A percentile compares a stretch with the other conserved stretches of the same genome.
Conservation (phyloP, 345 rosid genomes). For the Dipteronia dyeriana region DNA sequence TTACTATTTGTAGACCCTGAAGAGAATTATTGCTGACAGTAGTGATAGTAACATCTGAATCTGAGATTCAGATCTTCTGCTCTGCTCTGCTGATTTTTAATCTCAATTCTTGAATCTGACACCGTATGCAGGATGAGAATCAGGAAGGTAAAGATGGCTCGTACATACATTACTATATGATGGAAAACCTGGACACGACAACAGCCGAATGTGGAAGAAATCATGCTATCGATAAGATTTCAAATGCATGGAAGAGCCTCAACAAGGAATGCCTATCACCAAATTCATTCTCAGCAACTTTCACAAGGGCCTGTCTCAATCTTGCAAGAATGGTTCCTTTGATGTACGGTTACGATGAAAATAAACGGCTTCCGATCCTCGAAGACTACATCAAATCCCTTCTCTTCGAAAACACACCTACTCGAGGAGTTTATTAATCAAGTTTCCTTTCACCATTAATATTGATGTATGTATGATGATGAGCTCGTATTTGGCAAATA, state of each 20-base stretch:
- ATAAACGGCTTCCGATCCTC: constrained; percentile 41
- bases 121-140: constrained; percentile 46
- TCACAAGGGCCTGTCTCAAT: constrained; percentile 40
- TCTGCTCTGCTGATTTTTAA: no score
- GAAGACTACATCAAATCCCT: constrained; percentile 35
- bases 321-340: constrained; percentile 57
- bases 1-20: no score
- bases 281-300: constrained; percentile 36
- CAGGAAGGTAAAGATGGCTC: constrained; percentile 64
- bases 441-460: no score
- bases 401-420: neutral
- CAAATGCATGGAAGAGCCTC: constrained; percentile 56
- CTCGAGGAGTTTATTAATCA: constrained; percentile 21
- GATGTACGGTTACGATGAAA: constrained; percentile 51
- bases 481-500: no score
- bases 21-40: no score
- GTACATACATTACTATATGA: constrained; percentile 52
- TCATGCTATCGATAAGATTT: constrained; percentile 39
- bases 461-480: no score
- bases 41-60: no score
- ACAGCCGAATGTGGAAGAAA: constrained; percentile 35
- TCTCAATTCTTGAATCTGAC: no score
- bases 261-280: constrained; percentile 46
- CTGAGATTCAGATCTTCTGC: no score
- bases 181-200: constrained; percentile 33